Percentiles rank a stretch among this genome's conserved stretches.
phyloP scores from a whole-genome alignment of 768 basidiomycete genomes.

The Leucosporidium scottii region DNA sequence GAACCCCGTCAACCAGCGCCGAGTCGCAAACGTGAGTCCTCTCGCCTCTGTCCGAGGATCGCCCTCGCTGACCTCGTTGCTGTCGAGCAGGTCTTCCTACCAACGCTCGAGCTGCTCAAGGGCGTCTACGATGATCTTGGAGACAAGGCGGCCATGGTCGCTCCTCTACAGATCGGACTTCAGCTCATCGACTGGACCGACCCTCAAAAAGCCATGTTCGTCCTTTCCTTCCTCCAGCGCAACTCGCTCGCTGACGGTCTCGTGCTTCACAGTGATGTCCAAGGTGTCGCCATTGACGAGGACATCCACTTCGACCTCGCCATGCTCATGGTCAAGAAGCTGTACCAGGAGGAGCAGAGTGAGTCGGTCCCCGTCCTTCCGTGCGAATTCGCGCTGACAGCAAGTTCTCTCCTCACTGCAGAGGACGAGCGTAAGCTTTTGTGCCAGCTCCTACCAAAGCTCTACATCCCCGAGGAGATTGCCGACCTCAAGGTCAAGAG shows the following conservation, averaged over 20 bases:
- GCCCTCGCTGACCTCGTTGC: neutral
- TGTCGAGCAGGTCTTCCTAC: conserved; percentile 41
- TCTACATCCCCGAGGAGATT: conserved; percentile 44
- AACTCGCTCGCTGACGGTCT: neutral
- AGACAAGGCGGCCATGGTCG: conserved; percentile 41
- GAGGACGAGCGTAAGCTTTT: conserved; percentile 45
- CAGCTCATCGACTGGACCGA: conserved; percentile 49
- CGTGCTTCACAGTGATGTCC: conserved; percentile 37
- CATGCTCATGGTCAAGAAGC: conserved; percentile 39
- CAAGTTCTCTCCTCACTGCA: conserved; percentile 10
- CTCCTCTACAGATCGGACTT: conserved; percentile 42
- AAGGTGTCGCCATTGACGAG: conserved; percentile 38
- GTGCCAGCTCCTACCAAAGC: conserved; percentile 44
- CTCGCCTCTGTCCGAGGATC: neutral
- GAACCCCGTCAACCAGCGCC: conserved; percentile 61
- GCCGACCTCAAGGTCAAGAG: conserved; percentile 46
- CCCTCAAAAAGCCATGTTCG: conserved; percentile 45
- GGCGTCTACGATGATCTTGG: conserved; percentile 43
- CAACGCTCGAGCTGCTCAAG: conserved; percentile 42
- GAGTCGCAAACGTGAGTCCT: conserved; percentile 58
- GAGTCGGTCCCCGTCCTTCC: neutral
- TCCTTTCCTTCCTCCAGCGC: neutral
- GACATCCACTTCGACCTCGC: conserved; percentile 44
- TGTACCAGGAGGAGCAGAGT: conserved; percentile 42
- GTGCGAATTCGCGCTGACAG: neutral